Evolutionary conservation across 805 yeast genomes (phyloP).

Genomic region (Pichia rugopelliculosa): DNA sequence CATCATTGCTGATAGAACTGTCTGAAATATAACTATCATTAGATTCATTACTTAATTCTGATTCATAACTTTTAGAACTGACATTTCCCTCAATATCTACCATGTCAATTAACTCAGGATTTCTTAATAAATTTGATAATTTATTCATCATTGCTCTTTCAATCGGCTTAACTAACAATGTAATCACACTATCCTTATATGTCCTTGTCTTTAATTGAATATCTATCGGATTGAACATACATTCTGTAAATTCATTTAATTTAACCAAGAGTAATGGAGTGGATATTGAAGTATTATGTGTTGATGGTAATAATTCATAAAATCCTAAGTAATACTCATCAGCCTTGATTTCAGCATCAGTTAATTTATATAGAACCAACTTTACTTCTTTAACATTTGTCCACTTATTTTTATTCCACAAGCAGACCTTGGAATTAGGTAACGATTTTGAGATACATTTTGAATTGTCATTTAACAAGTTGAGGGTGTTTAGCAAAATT

Average conservation of each 20-base stretch:
- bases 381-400: constrained; percentile 8
- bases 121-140: constrained; percentile 2
- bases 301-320: background rate
- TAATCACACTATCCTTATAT: constrained; percentile 2
- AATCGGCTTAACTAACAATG: constrained; percentile 11
- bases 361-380: background rate
- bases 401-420: constrained; percentile 27
- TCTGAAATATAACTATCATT: background rate
- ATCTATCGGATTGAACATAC: constrained; percentile 11
- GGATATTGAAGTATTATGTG: background rate
- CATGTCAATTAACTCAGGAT: constrained; percentile 3
- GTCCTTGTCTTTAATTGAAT: constrained; percentile 12
- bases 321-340: constrained; percentile 2
- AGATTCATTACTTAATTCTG: constrained; percentile 16
- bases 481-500: background rate
- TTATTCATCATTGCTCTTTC: background rate
- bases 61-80: constrained; percentile 8
- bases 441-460: background rate
- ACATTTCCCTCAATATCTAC: background rate
- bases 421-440: constrained; percentile 20
- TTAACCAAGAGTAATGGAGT: constrained; percentile 4
- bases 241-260: constrained; percentile 2
- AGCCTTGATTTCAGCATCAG: background rate
- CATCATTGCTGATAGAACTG: constrained; percentile 1
- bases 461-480: background rate